Evolutionary conservation across 768 basidiomycete genomes (phyloP), one percentile per base, ranked within the genome.

Genomic region (Dentipellis sp.): DNA sequence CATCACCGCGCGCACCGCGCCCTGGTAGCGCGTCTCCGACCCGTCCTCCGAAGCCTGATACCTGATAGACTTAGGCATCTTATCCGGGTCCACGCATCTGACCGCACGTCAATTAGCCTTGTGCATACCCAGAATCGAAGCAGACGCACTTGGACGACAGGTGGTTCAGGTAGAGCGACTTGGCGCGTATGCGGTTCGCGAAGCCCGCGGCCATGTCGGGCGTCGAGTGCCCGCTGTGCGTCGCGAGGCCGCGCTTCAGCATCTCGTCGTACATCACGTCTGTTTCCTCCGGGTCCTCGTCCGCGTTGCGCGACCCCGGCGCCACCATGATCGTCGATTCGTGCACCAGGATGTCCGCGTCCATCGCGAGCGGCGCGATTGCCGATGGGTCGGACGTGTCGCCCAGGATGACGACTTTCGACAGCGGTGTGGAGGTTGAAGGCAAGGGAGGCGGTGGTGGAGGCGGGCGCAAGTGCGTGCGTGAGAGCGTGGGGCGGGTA

Each of bases 291-390:
- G 83, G 84, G 29, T 71, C 67, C 5, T 70, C 65, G 60, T 88
- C 84, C 57, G 88, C 67, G 29, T 29, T 6, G 29, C 29, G 3
- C 29, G 29, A 6, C 3, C 75, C 79, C 1, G 83, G 84, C 4
- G 95, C 71, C 70, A 87, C 81, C 1, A 91, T 88, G 65, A 94
- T 95, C 9, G 92, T 95, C 9, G 89, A 88, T 70, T 97, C 93
- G 64, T 97, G 93, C 29, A 95, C 75, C 29, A 94, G 71, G 45
- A 94, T 60, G 59, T 91, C 86, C 34, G 85, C 79, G 53, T 80
- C 81, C 65, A 69, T 67, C 17, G 87, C 87, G 8, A 91, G 67
- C 9, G 72, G 68, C 19, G 72, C 72, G 38, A 88, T 84, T n/a
- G 82, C 83, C 5, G 17, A 19, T 10, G 87, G 86, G 67, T 95